Percentiles rank a stretch among this genome's conserved stretches.
Evolutionary conservation across 768 basidiomycete genomes (phyloP).

Genomic region (Suillus discolor): DNA sequence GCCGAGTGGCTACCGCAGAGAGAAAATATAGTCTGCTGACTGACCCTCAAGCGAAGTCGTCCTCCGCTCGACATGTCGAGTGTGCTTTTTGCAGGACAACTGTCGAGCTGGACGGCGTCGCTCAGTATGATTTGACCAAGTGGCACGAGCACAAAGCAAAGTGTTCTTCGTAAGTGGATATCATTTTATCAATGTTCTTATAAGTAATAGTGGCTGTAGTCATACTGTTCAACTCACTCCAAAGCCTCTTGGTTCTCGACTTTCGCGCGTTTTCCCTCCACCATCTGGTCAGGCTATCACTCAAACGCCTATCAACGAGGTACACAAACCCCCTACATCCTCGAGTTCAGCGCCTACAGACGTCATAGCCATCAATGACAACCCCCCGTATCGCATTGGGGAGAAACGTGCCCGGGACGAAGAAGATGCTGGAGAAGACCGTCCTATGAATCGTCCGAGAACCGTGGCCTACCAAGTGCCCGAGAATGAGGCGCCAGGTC

Average conservation of each 20-base stretch:
- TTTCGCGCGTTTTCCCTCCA: slow-evolving; percentile 19
- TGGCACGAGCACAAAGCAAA: slow-evolving; percentile 66
- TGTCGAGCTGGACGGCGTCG: slow-evolving; percentile 48
- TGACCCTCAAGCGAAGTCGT: slow-evolving; percentile 59
- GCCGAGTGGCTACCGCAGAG: slow-evolving; percentile 62
- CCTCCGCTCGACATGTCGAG: slow-evolving; percentile 45
- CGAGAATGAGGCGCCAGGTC: slow-evolving; percentile 45
- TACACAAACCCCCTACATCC: slow-evolving; percentile 18
- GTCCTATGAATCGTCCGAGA: slow-evolving; percentile 54
- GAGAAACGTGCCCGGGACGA: slow-evolving; percentile 55
- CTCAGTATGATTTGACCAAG: slow-evolving; percentile 59
- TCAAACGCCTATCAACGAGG: slow-evolving; percentile 15
- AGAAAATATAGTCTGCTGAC: slow-evolving; percentile 65
- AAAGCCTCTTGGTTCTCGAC: slow-evolving; percentile 18
- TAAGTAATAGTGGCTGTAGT: slow-evolving; percentile 3
- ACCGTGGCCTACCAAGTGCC: slow-evolving; percentile 48
- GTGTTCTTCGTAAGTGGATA: slow-evolving; percentile 44
- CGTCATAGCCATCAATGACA: slow-evolving; percentile 38
- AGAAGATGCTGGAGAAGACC: slow-evolving; percentile 40
- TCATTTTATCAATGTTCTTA: neutral
- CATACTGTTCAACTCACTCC: slow-evolving; percentile 24
- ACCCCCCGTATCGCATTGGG: slow-evolving; percentile 30
- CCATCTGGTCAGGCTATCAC: slow-evolving; percentile 19
- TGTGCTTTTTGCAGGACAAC: slow-evolving; percentile 54
- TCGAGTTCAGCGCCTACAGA: slow-evolving; percentile 33